Percentiles rank a stretch among this genome's conserved stretches.
phyloP scores from a whole-genome alignment of 345 rosid species.

The Eucalyptus pumila region DNA sequence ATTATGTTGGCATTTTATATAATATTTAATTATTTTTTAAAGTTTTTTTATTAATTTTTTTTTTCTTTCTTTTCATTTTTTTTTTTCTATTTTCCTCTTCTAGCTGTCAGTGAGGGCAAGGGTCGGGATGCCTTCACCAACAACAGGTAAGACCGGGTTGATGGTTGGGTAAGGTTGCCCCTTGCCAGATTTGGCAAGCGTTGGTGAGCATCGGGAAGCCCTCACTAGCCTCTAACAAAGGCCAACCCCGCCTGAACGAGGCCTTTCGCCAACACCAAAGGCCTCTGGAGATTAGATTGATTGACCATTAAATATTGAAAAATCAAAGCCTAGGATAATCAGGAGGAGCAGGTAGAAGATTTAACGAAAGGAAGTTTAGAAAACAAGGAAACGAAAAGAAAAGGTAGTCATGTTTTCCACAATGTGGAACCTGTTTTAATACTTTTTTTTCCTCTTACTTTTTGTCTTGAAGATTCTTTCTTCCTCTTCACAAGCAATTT shows the following conservation, averaged over 20 bases:
- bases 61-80: too few relatives aligned
- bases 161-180: not conserved
- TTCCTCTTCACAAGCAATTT: not conserved
- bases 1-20: not conserved
- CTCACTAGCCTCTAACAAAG: not conserved
- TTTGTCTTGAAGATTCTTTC: not conserved
- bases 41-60: accelerated
- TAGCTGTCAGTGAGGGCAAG: accelerated
- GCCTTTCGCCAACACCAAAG: not conserved
- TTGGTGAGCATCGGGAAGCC: too few relatives aligned
- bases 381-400: not conserved
- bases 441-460: not conserved
- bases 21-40: too few relatives aligned
- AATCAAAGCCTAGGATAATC: not conserved
- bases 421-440: not conserved
- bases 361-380: not conserved
- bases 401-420: not conserved
- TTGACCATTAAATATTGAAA: not conserved
- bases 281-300: not conserved
- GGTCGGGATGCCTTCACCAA: accelerated
- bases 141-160: not conserved
- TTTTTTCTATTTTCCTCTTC: not conserved
- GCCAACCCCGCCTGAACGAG: not conserved
- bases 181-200: not conserved
- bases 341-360: not conserved